Base-by-base conservation (phyloP, 1,139 yeast species). In the Entelexis sorbosivorans region DNA sequence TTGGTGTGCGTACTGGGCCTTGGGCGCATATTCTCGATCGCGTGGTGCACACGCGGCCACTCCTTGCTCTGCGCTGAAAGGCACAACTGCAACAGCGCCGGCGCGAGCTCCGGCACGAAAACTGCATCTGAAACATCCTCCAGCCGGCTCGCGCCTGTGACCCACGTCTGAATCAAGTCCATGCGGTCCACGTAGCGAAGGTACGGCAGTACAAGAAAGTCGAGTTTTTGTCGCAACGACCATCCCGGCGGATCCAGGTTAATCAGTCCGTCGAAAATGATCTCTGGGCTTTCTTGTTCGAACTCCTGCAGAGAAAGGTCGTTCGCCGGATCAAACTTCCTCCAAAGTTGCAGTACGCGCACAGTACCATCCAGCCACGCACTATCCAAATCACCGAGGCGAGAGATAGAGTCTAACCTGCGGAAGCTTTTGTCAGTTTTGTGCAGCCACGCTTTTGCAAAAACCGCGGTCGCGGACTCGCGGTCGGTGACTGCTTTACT, bases 151-250 rank as follows among this genome's bases (percentile, higher is more conserved):
- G 28, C 34, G 4, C 33, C 36, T 1, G 17, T 19, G 4, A 48
- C n/a, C 45, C 47, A 54, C 4, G 35, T 14, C 20, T 45, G 34
- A 4, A 54, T 35, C 13, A 54, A 33, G 19, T 50, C 54, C 3
- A 34, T n/a, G n/a, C 52, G 44, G 14, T 33, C n/a, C 13, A 22
- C 14, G 35, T 34, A 57, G 10, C 48, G 32, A 20, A 46, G 24
- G 38, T 56, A 57, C n/a, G 60, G 60, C 36, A 58, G 35, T 2
- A 51, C 45, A 2, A 58, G 52, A 20, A 50, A 47, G 20, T 52
- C 52, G 2, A 58, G 50, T 16, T 48, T 48, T 29, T 54, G 57
- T n/a, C 51, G 48, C 16, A 47, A 38, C 22, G 17, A 40, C 52
- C 49, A 56, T n/a, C 38, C 34, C 11, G 43, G 46, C 6, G 54